Conservation (phyloP, 768 basidiomycete genomes). For the Rhodotorula graminis region DNA sequence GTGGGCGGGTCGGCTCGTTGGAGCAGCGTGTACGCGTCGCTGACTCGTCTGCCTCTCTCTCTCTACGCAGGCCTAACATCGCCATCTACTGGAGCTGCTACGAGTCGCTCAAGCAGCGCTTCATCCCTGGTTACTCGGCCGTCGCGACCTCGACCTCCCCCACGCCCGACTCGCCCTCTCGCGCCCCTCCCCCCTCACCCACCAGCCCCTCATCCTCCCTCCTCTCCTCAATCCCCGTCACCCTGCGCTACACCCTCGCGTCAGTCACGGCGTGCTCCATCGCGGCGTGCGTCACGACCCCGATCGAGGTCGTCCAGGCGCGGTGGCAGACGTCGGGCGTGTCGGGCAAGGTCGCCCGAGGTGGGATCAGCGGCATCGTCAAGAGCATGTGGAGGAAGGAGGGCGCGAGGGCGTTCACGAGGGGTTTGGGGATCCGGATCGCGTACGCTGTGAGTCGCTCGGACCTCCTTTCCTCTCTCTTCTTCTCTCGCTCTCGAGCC, state of each 20-base stretch:
- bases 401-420: slow-evolving; percentile 33
- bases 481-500: too few species aligned
- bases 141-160: not conserved
- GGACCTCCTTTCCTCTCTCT: not conserved
- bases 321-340: slow-evolving; percentile 41
- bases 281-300: slow-evolving; percentile 33
- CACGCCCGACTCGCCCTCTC: not conserved
- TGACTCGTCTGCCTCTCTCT: not conserved
- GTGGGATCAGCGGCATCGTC: slow-evolving; percentile 32
- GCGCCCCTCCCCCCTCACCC: not conserved
- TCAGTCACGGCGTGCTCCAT: slow-evolving; percentile 33
- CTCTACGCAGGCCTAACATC: slow-evolving; percentile 7
- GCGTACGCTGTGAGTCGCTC: slow-evolving; percentile 37
- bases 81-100: slow-evolving; percentile 37
- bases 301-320: slow-evolving; percentile 40
- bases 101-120: slow-evolving; percentile 40
- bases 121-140: slow-evolving; percentile 37
- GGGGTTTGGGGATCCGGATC: slow-evolving; percentile 37
- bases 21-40: too few species aligned
- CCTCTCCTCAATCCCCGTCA: slow-evolving; percentile 14
- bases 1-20: too few species aligned
- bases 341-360: not conserved
- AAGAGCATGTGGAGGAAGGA: slow-evolving; percentile 27
- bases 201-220: not conserved
- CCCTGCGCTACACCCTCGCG: slow-evolving; percentile 38